Percentiles rank a stretch among this genome's conserved stretches.
Evolutionary conservation across 1,284 basidiomycete species (phyloP).

Genomic region (Boletus sp.): DNA sequence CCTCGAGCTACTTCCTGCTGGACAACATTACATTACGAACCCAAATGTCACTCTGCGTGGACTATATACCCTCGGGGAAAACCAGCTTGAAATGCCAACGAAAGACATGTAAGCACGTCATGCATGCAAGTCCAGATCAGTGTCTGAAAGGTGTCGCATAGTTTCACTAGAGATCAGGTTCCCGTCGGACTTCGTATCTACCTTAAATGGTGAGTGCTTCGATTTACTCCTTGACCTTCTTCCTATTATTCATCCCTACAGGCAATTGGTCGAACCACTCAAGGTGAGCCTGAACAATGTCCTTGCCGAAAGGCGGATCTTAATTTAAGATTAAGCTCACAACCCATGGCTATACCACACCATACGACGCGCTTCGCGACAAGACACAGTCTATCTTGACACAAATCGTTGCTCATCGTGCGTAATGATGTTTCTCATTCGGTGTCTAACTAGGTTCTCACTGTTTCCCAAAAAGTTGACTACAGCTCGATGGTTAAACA

Average conservation of each 20-base stretch:
- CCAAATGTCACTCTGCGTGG: slow-evolving; percentile 79
- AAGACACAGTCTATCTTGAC: slow-evolving; percentile 84
- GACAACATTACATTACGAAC: slow-evolving; percentile 81
- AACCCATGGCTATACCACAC: slow-evolving; percentile 78
- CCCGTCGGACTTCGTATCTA: slow-evolving; percentile 82
- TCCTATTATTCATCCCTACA: slow-evolving; percentile 16
- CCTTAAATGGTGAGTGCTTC: slow-evolving; percentile 61
- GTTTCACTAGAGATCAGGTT: slow-evolving; percentile 82
- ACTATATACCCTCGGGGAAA: slow-evolving; percentile 76
- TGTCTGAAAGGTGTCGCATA: slow-evolving; percentile 32
- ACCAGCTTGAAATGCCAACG: slow-evolving; percentile 81
- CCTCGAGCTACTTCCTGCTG: slow-evolving; percentile 72
- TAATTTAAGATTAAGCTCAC: slow-evolving; percentile 48
- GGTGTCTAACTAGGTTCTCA: slow-evolving; percentile 11
- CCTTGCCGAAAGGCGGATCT: slow-evolving; percentile 2
- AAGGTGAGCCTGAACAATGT: slow-evolving; percentile 45
- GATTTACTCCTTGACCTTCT: background rate
- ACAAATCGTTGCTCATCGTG: slow-evolving; percentile 74
- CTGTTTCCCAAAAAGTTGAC: slow-evolving; percentile 42
- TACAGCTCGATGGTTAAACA: slow-evolving; percentile 76
- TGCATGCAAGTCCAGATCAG: background rate
- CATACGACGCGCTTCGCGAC: slow-evolving; percentile 78
- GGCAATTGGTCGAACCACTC: slow-evolving; percentile 74
- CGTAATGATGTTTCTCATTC: slow-evolving; percentile 46
- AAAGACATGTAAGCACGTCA: slow-evolving; percentile 70